These are phyloP conservation scores for Clitoria ternatea DNA, from an alignment of 306 rosid genomes.

Conservation along the genomic window DNA sequence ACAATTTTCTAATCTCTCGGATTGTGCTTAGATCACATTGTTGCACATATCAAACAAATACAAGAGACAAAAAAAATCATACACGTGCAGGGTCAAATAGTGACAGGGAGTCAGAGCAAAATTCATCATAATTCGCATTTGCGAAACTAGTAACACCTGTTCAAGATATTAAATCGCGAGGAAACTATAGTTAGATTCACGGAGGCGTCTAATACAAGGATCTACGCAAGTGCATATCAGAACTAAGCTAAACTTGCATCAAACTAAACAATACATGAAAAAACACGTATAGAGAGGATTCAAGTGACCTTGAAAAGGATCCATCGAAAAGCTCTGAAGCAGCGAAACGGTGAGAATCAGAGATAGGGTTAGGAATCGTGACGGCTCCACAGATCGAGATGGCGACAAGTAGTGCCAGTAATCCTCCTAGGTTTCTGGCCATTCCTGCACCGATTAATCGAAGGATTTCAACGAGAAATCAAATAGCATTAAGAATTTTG, in stretches of 20 bases:
- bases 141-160: not conserved
- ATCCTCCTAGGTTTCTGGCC: slow-evolving; percentile 50
- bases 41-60: not conserved
- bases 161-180: not conserved
- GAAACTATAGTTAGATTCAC: not conserved
- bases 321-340: slow-evolving; percentile 70
- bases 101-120: not conserved
- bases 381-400: slow-evolving; percentile 55
- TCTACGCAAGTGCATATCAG: not conserved
- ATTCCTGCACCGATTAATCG: slow-evolving; percentile 54
- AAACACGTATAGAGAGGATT: not conserved
- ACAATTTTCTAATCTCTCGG: not conserved
- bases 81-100: not conserved
- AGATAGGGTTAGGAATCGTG: slow-evolving; percentile 33
- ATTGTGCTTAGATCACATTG: slow-evolving; percentile 2
- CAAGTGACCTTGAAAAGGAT: slow-evolving; percentile 57
- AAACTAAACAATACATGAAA: not conserved
- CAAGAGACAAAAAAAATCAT: not conserved
- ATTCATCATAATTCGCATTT: not conserved
- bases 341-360: slow-evolving; percentile 82
- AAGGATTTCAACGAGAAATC: slow-evolving; percentile 6
- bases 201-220: not conserved
- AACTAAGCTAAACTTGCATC: not conserved
- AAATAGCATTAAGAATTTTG: not conserved
- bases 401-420: slow-evolving; percentile 46